Evolutionary conservation across 352 stramenopile genomes (phyloP).

Genomic region (Pythium brachiatum): DNA sequence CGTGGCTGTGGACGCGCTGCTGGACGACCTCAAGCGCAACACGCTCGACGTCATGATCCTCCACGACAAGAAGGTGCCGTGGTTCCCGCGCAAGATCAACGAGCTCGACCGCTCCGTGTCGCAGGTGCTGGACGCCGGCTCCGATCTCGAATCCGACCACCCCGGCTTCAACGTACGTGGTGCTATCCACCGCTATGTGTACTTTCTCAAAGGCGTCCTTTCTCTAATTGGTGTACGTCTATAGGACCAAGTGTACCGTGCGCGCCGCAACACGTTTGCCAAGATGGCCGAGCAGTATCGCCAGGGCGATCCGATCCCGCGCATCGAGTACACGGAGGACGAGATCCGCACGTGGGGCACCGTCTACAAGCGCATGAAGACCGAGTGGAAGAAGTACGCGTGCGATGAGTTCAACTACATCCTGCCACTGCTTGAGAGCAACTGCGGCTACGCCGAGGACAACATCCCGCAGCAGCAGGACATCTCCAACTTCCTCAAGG

Average conservation of each 20-base stretch:
- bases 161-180: constrained; percentile 90
- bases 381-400: constrained; percentile 92
- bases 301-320: constrained; percentile 90
- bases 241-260: constrained; percentile 89
- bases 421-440: constrained; percentile 90
- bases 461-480: constrained; percentile 95
- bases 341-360: constrained; percentile 92
- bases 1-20: constrained; percentile 72
- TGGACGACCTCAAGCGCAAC: constrained; percentile 84
- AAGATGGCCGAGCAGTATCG: constrained; percentile 87
- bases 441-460: constrained; percentile 93
- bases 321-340: constrained; percentile 93
- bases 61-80: constrained; percentile 92
- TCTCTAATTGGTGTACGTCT: neutral
- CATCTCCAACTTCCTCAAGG: constrained; percentile 94
- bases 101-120: constrained; percentile 76
- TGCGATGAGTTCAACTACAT: constrained; percentile 97
- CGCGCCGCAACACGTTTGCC: constrained; percentile 86
- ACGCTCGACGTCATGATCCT: constrained; percentile 91
- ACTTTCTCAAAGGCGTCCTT: neutral
- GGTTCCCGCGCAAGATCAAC: constrained; percentile 84
- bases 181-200: neutral
- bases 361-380: constrained; percentile 94
- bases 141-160: constrained; percentile 92
- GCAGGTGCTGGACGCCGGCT: constrained; percentile 92